A percentile compares a stretch with the other conserved stretches of the same genome.
These are phyloP conservation scores for Eutrema salsugineum DNA, from an alignment of 441 rosid genomes.

Conservation along the genomic window DNA sequence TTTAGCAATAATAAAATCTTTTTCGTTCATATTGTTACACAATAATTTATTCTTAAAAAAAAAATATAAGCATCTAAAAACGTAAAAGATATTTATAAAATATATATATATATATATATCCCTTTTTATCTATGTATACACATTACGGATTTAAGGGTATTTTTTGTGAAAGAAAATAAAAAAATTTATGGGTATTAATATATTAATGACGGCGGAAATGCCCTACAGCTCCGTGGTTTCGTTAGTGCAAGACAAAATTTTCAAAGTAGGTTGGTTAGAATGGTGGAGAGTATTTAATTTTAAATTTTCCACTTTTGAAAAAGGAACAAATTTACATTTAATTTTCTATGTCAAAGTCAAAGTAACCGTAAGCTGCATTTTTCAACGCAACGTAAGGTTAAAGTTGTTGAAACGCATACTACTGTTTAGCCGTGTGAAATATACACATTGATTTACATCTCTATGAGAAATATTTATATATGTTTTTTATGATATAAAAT, in stretches of 20 bases:
- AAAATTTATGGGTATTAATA: background rate
- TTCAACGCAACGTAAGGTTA: conserved; percentile 14
- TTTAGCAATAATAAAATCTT: background rate
- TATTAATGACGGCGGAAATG: conserved; percentile 25
- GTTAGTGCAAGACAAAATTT: conserved; percentile 16
- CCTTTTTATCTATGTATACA: no score
- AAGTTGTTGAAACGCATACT: conserved; percentile 10
- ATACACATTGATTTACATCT: background rate
- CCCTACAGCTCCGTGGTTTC: conserved; percentile 27
- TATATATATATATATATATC: no score
- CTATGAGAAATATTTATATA: background rate
- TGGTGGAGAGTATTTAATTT: conserved; percentile 22
- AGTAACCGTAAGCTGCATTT: conserved; percentile 5
- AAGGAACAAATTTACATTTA: conserved; percentile 2
- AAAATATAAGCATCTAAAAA: no score
- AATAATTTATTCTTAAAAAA: background rate
- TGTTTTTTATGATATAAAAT: background rate
- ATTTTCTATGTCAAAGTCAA: conserved; percentile 8
- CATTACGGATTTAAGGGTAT: no score
- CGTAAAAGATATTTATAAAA: no score
- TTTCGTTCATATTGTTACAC: background rate
- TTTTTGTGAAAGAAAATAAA: no score
- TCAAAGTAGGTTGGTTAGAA: conserved; percentile 31
- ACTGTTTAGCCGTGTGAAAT: background rate
- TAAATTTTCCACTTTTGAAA: background rate